Conservation (phyloP, 805 yeast genomes). For the Saccharomyces paradoxus region DNA sequence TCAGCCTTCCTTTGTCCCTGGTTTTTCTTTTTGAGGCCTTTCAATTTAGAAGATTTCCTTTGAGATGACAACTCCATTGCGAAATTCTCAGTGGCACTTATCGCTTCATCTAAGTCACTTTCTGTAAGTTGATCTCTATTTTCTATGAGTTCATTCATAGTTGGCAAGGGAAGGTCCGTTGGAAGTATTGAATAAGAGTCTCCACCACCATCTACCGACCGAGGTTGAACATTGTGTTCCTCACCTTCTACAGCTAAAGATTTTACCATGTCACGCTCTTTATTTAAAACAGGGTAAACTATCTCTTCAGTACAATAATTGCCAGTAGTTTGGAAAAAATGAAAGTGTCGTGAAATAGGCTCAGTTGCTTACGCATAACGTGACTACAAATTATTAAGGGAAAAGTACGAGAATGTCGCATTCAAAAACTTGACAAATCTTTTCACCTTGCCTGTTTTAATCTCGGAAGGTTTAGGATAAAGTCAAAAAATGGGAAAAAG, state of each 20-base stretch:
- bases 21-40: slow-evolving; percentile 11
- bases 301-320: background rate
- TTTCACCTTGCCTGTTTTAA: background rate
- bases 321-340: background rate
- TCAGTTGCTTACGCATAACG: background rate
- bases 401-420: background rate
- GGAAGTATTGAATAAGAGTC: background rate
- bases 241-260: background rate
- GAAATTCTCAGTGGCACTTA: slow-evolving; percentile 12
- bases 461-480: background rate
- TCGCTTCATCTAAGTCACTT: slow-evolving; percentile 20
- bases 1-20: slow-evolving; percentile 2
- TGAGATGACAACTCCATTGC: slow-evolving; percentile 10
- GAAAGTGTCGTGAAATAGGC: background rate
- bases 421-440: background rate
- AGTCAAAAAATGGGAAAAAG: background rate
- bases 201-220: background rate
- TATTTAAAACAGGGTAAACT: background rate
- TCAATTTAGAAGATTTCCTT: slow-evolving; percentile 8
- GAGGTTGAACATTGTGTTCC: background rate
- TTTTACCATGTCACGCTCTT: background rate
- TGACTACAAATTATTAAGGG: background rate
- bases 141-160: background rate
- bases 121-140: slow-evolving; percentile 5
- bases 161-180: background rate